phyloP scores from a whole-genome alignment of 148 eudicot genomes.

The Cornus florida region DNA sequence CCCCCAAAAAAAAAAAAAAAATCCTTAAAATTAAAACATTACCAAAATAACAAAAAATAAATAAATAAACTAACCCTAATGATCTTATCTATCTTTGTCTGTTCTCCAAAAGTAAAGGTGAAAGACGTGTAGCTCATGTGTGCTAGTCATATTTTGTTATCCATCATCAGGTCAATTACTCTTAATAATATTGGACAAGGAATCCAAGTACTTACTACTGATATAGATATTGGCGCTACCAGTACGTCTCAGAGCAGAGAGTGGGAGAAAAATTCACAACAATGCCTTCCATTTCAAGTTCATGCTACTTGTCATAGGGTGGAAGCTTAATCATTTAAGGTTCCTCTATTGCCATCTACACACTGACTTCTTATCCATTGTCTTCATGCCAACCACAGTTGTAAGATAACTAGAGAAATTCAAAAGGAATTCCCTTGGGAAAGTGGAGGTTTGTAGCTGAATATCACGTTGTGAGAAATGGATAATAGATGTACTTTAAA shows the following conservation, averaged over 20 bases:
- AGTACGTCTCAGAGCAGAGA: background rate
- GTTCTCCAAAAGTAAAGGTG: no score
- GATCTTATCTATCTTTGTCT: no score
- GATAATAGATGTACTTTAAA: background rate
- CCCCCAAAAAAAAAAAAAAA: no score
- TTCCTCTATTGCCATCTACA: background rate
- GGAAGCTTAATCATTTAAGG: background rate
- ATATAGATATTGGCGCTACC: background rate
- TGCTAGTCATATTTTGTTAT: no score
- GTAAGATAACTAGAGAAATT: constrained; percentile 3
- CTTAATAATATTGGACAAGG: background rate
- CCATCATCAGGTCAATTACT: background rate
- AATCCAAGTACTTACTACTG: background rate
- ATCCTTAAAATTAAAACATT: no score
- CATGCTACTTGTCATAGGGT: background rate
- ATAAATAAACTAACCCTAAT: no score
- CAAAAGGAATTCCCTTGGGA: background rate
- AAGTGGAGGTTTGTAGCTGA: background rate
- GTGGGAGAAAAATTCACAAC: no score
- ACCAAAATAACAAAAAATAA: no score
- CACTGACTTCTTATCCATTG: background rate
- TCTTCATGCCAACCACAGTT: background rate
- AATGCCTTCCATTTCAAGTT: no score
- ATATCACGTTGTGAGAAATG: background rate
- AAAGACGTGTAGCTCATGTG: no score